Base-by-base conservation (phyloP, 129 eudicot species). In the Tanacetum coccineum region DNA sequence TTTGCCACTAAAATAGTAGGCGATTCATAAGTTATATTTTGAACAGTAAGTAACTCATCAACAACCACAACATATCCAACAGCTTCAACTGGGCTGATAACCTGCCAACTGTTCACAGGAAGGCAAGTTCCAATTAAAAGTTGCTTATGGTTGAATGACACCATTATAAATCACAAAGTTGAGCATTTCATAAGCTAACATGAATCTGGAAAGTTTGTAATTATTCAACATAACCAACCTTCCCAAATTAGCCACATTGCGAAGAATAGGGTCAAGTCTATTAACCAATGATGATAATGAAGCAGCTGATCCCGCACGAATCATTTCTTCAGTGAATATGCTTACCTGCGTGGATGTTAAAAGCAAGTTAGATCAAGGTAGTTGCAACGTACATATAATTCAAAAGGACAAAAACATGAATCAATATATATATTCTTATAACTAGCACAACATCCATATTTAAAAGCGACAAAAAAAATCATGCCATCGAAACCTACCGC, bases 41-140 rank as follows among this genome's bases (percentile, higher is more conserved):
- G 86, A 78, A 78, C 79, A 19, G 77, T 59, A 26, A 82, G 72
- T 63, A 82, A 70, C 58, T 78, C 78, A 30, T 78, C 73, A 53
- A 78, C 83, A 12, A 58, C 79, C 67, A 78, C 80, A 36, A 82
- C 59, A 70, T 70, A 64, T 59, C 86, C 86, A 74, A 77, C 71
- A 61, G 78, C 86, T 59, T 82, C 86, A 54, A 67, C 45, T 11
- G 86, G 80, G 70, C 86, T 82, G 74, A 82, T 82, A 61, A 82
- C 78, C 60, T 82, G 86, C 86, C 86, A 82, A 49, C 86, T 82
- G 86, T 74, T 51, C 10, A 57, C 72, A 64, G 13, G 26, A 60
- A 76, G 28, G 62, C 40, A 67, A 39, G 56, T 48, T 50, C 22
- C 36, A 48, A 36, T 66, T 36, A 58, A 6, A 53, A 59, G 13